Percentiles rank a stretch among this genome's conserved stretches.
Evolutionary conservation across 805 yeast species (phyloP).

Genomic region (Saccharomycopsis schoenii): DNA sequence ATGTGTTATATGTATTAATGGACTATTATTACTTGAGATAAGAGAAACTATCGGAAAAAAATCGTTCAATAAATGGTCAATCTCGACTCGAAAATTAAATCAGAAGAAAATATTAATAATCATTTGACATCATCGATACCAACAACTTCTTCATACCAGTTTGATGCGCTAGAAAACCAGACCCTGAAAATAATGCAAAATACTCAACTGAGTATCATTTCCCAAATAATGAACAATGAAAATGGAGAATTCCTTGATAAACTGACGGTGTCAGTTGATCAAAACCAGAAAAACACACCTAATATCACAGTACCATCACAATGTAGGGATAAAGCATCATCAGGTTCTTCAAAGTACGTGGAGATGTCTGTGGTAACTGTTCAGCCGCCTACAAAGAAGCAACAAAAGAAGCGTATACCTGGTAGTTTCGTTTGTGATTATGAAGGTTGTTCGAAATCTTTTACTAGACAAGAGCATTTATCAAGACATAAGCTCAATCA

Average conservation of each 20-base stretch:
- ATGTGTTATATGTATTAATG: too few species aligned
- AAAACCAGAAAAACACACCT: too few species aligned
- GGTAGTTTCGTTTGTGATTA: slow-evolving; percentile 34
- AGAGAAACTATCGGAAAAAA: neutral
- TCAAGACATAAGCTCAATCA: slow-evolving; percentile 59
- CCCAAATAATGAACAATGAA: neutral
- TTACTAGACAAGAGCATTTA: slow-evolving; percentile 54
- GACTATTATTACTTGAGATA: too few species aligned
- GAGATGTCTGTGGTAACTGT: neutral
- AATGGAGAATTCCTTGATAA: neutral
- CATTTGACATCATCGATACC: neutral
- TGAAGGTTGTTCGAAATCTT: slow-evolving; percentile 44
- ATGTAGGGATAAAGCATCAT: neutral
- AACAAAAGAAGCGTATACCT: neutral
- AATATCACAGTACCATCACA: too few species aligned
- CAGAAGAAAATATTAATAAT: neutral
- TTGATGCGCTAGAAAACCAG: neutral
- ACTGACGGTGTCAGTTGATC: too few species aligned
- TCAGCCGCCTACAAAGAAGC: slow-evolving; percentile 3
- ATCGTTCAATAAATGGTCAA: neutral
- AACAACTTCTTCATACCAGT: neutral
- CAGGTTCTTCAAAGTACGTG: neutral
- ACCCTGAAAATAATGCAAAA: neutral
- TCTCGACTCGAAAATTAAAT: neutral
- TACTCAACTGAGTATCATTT: neutral